phyloP scores from a whole-genome alignment of 129 eudicot genomes.

The Flaveria robusta region DNA sequence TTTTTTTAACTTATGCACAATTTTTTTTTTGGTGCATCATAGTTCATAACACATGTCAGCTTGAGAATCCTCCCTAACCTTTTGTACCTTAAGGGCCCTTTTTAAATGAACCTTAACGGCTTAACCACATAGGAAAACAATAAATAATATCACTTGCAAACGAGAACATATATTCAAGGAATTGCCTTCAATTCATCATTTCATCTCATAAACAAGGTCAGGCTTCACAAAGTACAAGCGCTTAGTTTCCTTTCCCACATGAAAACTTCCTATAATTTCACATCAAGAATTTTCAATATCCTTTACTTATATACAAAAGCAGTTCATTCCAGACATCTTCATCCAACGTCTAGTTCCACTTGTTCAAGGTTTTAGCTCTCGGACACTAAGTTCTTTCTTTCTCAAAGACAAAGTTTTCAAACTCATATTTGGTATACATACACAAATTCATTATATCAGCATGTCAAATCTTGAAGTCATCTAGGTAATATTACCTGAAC shows the following conservation, averaged over 20 bases:
- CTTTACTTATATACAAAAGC: slow-evolving; percentile 7
- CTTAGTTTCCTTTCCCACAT: slow-evolving; percentile 6
- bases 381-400: slow-evolving; percentile 10
- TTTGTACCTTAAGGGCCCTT: background rate
- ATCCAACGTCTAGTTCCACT: slow-evolving; percentile 18
- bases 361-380: slow-evolving; percentile 11
- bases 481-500: slow-evolving; percentile 61
- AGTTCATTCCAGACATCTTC: slow-evolving; percentile 19
- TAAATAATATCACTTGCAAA: slow-evolving; percentile 28
- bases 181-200: background rate
- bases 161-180: slow-evolving; percentile 1
- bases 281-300: slow-evolving; percentile 1
- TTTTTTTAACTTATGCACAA: background rate
- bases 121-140: slow-evolving; percentile 5
- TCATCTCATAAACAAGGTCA: slow-evolving; percentile 2
- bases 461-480: slow-evolving; percentile 22
- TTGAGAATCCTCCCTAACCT: background rate
- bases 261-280: slow-evolving; percentile 15
- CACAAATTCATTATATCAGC: slow-evolving; percentile 2
- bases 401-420: background rate
- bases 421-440: slow-evolving; percentile 9
- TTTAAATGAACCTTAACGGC: background rate
- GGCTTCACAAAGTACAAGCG: background rate
- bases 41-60: background rate
- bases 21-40: background rate